These are phyloP conservation scores for Sanguinoderma infundibulare DNA, from an alignment of 1,284 basidiomycete species.

Conservation along the genomic window DNA sequence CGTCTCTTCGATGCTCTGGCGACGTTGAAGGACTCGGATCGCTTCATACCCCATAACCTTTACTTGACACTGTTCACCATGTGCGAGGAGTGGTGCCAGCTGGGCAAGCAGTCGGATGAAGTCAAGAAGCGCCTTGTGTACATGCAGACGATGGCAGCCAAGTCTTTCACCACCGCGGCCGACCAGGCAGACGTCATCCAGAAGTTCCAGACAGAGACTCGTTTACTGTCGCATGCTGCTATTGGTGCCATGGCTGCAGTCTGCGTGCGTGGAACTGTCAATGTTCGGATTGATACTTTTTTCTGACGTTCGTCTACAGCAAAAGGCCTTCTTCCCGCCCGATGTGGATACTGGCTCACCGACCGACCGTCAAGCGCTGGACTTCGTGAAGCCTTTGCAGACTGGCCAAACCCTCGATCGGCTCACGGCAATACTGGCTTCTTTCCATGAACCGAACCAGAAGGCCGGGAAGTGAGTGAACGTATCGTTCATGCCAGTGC, in stretches of 20 bases:
- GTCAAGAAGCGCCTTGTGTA: conserved; percentile 75
- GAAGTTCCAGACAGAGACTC: conserved; percentile 76
- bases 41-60: conserved; percentile 78
- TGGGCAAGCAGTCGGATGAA: conserved; percentile 77
- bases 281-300: neutral
- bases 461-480: conserved; percentile 63
- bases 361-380: conserved; percentile 51
- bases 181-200: conserved; percentile 61
- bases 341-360: conserved; percentile 65
- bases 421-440: conserved; percentile 68
- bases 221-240: conserved; percentile 75
- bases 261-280: conserved; percentile 61
- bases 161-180: conserved; percentile 50
- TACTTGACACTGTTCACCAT: conserved; percentile 84
- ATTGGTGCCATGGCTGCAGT: conserved; percentile 86
- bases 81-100: conserved; percentile 94
- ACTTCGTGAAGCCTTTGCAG: conserved; percentile 57
- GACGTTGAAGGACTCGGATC: conserved; percentile 73
- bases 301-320: conserved; percentile 43
- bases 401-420: conserved; percentile 62
- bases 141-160: conserved; percentile 76
- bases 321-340: conserved; percentile 75
- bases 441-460: conserved; percentile 54
- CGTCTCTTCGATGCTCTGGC: conserved; percentile 83
- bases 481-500: neutral